Base-by-base conservation (phyloP, 2,329 filamentous ascomycete species). In the Colletotrichum lini region DNA sequence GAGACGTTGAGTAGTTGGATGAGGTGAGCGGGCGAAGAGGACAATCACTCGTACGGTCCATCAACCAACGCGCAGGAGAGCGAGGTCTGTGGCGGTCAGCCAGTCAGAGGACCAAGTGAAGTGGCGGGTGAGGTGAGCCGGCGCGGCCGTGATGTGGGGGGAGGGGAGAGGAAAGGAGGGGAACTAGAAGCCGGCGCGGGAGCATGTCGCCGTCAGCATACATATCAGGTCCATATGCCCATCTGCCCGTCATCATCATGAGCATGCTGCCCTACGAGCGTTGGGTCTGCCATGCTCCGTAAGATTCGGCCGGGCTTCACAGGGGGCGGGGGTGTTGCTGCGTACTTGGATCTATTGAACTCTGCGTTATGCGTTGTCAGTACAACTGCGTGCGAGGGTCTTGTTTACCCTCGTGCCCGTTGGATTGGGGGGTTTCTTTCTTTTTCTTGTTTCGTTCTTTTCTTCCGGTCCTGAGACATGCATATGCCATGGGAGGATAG, bases 331-430 rank as follows among this genome's bases (percentile, higher is more conserved):
- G n/a, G 21, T 21, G 7, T 40, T 47, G 49, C 16, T 9, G n/a
- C 16, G 40, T 15, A 4, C 16, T 18, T 40, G 42, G 50, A 45
- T 40, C 10, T 42, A 13, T 21, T 42, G 30, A 67, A 38, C 16
- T 49, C n/a, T 60, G 44, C 44, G 57, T 42, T 57, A 53, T 71
- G 68, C 65, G 45, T 30, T 68, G 64, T 71, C 64, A 52, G 64
- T 52, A 35, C 9, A 30, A 58, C 4, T 7, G 26, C 45, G 53
- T 47, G 53, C 35, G 18, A 23, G 38, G 47, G 23, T 15, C 40
- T 26, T 13, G 42, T 35, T 44, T 47, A 26, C 23, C 35, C 23
- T 47, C 23, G 16, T 47, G 23, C 26, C n/a, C 16, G 23, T 18
- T 58, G 44, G 15, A 45, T 26, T 26, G 26, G 26, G 26, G 26